Percentiles rank a stretch among this genome's conserved stretches.
Conservation (phyloP, 2,329 filamentous ascomycete species). For the Hymenoscyphus occultus region DNA sequence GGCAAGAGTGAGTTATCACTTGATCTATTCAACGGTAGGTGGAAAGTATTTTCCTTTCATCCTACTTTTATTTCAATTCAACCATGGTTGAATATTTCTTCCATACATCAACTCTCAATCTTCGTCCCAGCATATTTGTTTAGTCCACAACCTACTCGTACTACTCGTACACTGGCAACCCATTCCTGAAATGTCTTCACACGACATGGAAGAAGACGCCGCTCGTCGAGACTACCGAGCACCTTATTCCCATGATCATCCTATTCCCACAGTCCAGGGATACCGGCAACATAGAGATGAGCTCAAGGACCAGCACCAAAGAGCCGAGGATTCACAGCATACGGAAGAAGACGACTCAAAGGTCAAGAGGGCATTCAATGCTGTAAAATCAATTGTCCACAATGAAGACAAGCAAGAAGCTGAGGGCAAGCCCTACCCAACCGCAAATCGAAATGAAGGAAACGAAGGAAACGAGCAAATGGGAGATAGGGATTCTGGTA, state of each 20-base stretch:
- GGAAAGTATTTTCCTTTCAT: neutral
- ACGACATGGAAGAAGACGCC: conserved; percentile 27
- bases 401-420: conserved; percentile 26
- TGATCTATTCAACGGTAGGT: neutral
- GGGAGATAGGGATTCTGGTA: conserved; percentile 21
- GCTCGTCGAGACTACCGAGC: conserved; percentile 27
- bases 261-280: conserved; percentile 29
- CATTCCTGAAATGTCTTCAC: conserved; percentile 13
- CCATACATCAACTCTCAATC: neutral
- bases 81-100: neutral
- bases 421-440: conserved; percentile 27
- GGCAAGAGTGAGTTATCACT: neutral
- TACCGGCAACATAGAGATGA: conserved; percentile 29
- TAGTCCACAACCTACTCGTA: neutral
- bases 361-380: conserved; percentile 24
- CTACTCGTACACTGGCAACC: neutral
- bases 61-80: neutral
- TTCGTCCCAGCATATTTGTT: neutral
- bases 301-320: conserved; percentile 22
- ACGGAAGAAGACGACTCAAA: conserved; percentile 29
- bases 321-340: conserved; percentile 28
- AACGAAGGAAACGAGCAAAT: conserved; percentile 11
- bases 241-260: conserved; percentile 28
- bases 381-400: conserved; percentile 26
- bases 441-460: conserved; percentile 26